These are phyloP conservation scores for Saccharomycopsis sp. DNA, from an alignment of 805 yeast species.

Conservation along the genomic window DNA sequence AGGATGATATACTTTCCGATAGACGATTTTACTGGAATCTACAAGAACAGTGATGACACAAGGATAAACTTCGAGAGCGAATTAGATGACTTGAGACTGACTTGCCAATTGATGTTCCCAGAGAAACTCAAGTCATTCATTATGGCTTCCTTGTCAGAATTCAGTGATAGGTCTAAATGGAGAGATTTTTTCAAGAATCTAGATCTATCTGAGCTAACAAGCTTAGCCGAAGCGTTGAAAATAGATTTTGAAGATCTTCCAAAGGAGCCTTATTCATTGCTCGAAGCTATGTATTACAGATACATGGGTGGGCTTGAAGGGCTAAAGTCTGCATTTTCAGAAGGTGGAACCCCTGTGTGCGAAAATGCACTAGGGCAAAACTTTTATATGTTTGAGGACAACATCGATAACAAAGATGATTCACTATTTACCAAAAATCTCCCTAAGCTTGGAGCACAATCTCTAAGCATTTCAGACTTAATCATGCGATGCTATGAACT, in stretches of 20 bases:
- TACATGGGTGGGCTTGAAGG: too few species aligned
- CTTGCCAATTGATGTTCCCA: too few species aligned
- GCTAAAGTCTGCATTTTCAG: too few species aligned
- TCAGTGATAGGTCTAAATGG: not conserved
- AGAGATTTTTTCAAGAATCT: not conserved
- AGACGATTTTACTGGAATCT: constrained; percentile 26
- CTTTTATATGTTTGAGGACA: too few species aligned
- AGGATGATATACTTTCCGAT: constrained; percentile 30
- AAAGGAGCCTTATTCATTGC: not conserved
- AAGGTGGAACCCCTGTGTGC: too few species aligned
- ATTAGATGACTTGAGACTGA: too few species aligned
- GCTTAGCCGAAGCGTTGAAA: not conserved
- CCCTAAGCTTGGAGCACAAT: constrained; percentile 25
- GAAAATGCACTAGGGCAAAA: too few species aligned
- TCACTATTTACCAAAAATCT: too few species aligned
- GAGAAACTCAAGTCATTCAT: not conserved
- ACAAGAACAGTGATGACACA: too few species aligned
- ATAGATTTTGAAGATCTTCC: not conserved
- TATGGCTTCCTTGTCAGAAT: constrained; percentile 1
- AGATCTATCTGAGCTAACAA: not conserved
- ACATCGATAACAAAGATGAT: too few species aligned
- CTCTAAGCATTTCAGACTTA: constrained; percentile 26
- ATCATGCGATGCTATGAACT: constrained; percentile 23
- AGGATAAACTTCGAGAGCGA: too few species aligned
- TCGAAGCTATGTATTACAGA: constrained; percentile 5